A percentile compares a stretch with the other conserved stretches of the same genome.
Conservation (phyloP, 106 monocot genomes). For the Platanthera zijinensis region DNA sequence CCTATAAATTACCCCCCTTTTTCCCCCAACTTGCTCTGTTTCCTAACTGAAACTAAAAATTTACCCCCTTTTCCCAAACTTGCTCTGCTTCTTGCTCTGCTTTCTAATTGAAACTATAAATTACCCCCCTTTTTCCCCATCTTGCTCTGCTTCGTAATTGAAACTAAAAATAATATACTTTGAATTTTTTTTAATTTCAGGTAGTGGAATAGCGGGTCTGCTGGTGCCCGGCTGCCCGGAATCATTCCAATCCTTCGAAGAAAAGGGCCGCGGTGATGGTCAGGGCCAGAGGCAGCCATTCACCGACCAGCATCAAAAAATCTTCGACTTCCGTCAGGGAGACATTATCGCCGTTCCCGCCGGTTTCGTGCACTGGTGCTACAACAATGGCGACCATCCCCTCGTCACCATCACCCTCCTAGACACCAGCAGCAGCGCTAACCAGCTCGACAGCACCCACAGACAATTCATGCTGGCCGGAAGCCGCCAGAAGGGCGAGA, state of each 20-base stretch:
- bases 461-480: slow-evolving; percentile 24
- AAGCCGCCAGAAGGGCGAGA: not conserved
- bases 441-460: slow-evolving; percentile 49
- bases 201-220: slow-evolving; percentile 15
- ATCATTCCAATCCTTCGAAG: slow-evolving; percentile 21
- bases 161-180: not conserved
- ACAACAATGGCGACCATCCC: slow-evolving; percentile 51
- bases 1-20: not conserved
- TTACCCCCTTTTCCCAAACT: not conserved
- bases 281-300: not conserved
- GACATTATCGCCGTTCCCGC: slow-evolving; percentile 53
- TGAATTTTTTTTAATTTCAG: slow-evolving; percentile 6
- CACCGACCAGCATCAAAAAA: slow-evolving; percentile 51
- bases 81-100: not conserved
- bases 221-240: slow-evolving; percentile 41
- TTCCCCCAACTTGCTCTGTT: not conserved
- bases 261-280: not conserved
- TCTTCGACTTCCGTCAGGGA: slow-evolving; percentile 39
- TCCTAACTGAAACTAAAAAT: not conserved
- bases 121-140: not conserved
- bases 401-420: slow-evolving; percentile 28
- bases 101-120: not conserved
- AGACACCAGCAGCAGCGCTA: slow-evolving; percentile 38
- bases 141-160: not conserved
- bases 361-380: slow-evolving; percentile 47